A percentile compares a stretch with the other conserved stretches of the same genome.
Evolutionary conservation across 2,329 filamentous ascomycete genomes (phyloP).

Genomic region (Epichloe bromicola): DNA sequence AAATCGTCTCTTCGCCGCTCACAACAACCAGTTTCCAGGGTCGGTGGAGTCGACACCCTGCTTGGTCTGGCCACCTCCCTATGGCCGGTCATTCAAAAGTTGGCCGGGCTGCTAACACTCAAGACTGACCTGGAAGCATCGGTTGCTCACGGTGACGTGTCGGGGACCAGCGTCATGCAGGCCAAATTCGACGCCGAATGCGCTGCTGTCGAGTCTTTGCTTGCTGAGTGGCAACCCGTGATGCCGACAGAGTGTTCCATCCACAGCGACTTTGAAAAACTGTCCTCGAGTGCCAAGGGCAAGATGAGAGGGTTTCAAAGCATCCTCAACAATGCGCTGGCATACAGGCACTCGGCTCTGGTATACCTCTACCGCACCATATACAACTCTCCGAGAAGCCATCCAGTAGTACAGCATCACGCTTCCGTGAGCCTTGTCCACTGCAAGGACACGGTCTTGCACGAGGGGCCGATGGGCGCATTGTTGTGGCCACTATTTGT

Average conservation of each 20-base stretch:
- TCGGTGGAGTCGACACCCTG: slow-evolving; percentile 43
- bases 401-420: slow-evolving; percentile 41
- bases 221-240: slow-evolving; percentile 42
- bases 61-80: slow-evolving; percentile 49
- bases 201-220: slow-evolving; percentile 40
- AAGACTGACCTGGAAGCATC: slow-evolving; percentile 39
- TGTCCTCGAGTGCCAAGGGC: slow-evolving; percentile 5
- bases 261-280: not conserved
- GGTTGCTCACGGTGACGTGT: slow-evolving; percentile 24
- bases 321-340: slow-evolving; percentile 45
- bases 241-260: slow-evolving; percentile 25
- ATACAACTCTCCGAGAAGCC: slow-evolving; percentile 31
- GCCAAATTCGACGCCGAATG: slow-evolving; percentile 38
- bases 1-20: slow-evolving; percentile 33
- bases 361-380: slow-evolving; percentile 46
- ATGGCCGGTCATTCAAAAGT: slow-evolving; percentile 50
- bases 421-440: slow-evolving; percentile 36
- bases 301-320: slow-evolving; percentile 35
- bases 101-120: slow-evolving; percentile 40
- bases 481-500: slow-evolving; percentile 54
- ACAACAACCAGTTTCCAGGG: slow-evolving; percentile 29
- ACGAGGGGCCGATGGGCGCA: slow-evolving; percentile 48
- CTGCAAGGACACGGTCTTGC: slow-evolving; percentile 40
- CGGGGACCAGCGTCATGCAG: slow-evolving; percentile 33
- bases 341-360: slow-evolving; percentile 45